Evolutionary conservation across 192 early-diverging fungal species (phyloP).

Genomic region (Geranomyces michiganensis): DNA sequence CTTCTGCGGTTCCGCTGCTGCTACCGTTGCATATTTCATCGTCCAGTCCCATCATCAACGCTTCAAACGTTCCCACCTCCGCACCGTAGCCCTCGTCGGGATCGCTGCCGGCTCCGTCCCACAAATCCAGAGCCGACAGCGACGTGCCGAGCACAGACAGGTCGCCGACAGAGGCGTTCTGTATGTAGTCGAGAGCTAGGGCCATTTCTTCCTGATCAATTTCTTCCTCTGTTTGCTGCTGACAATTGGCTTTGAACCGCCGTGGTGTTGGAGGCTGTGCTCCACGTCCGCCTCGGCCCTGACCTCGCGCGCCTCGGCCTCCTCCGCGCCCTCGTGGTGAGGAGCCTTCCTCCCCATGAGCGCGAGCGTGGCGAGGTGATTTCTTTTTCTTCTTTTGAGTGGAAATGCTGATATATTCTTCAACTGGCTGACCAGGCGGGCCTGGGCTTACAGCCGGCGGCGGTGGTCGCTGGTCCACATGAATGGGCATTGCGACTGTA

Average conservation of each 20-base stretch:
- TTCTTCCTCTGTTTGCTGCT: slow-evolving; percentile 10
- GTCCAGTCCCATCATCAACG: slow-evolving; percentile 16
- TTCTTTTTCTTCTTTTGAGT: not conserved
- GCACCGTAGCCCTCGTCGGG: slow-evolving; percentile 23
- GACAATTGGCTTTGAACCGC: not conserved
- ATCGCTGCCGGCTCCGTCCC: not conserved
- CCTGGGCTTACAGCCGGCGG: not conserved
- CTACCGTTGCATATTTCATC: not conserved
- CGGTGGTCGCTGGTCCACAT: too few relatives aligned
- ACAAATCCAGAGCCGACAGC: slow-evolving; percentile 5
- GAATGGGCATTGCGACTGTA: not conserved
- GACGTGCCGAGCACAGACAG: slow-evolving; percentile 18
- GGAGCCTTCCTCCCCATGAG: not conserved
- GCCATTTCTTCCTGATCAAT: slow-evolving; percentile 34
- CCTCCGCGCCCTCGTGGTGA: not conserved
- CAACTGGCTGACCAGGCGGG: not conserved
- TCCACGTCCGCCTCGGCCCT: not conserved
- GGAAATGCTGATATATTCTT: not conserved
- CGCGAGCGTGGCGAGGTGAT: not conserved
- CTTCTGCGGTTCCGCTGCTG: not conserved
- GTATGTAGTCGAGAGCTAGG: slow-evolving; percentile 27
- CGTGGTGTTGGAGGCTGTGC: not conserved
- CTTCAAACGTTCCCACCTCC: slow-evolving; percentile 15
- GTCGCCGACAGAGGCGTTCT: slow-evolving; percentile 33
- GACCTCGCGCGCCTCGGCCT: slow-evolving; percentile 5